phyloP scores from a whole-genome alignment of 2,329 filamentous ascomycete species.

The Diplodia sapinea region DNA sequence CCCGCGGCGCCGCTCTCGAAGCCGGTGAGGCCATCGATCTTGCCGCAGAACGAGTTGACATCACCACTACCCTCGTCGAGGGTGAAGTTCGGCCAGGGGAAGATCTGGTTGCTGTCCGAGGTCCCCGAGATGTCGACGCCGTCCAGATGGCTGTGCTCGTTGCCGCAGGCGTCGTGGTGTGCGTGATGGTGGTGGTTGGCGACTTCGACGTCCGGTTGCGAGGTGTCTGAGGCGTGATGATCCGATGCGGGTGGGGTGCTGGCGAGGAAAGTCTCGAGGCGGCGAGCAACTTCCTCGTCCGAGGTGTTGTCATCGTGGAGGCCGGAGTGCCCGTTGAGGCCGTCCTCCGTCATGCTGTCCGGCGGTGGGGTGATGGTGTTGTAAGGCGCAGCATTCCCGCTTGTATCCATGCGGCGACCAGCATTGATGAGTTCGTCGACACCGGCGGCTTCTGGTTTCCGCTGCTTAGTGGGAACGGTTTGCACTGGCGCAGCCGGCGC shows the following conservation, averaged over 20 bases:
- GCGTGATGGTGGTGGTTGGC: slow-evolving; percentile 45
- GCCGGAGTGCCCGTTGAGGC: slow-evolving; percentile 36
- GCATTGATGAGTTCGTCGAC: slow-evolving; percentile 56
- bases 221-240: slow-evolving; percentile 40
- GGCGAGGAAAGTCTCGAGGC: slow-evolving; percentile 57
- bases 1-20: not conserved
- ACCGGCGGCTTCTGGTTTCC: slow-evolving; percentile 41
- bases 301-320: slow-evolving; percentile 43
- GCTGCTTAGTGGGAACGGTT: not conserved
- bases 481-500: slow-evolving; percentile 36
- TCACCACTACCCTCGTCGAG: slow-evolving; percentile 32
- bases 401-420: slow-evolving; percentile 48
- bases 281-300: slow-evolving; percentile 55
- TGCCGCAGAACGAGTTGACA: slow-evolving; percentile 19
- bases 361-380: slow-evolving; percentile 49
- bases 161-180: slow-evolving; percentile 39
- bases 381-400: slow-evolving; percentile 20
- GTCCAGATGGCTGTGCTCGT: slow-evolving; percentile 24
- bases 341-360: slow-evolving; percentile 40
- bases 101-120: slow-evolving; percentile 22
- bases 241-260: slow-evolving; percentile 56
- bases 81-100: slow-evolving; percentile 33
- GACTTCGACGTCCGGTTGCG: slow-evolving; percentile 34
- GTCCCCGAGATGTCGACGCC: not conserved
- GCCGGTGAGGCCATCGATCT: slow-evolving; percentile 20